Evolutionary conservation across 2,329 filamentous ascomycete species (phyloP), one percentile per base, ranked within the genome.

Genomic region (Sporothrix variecibatus): DNA sequence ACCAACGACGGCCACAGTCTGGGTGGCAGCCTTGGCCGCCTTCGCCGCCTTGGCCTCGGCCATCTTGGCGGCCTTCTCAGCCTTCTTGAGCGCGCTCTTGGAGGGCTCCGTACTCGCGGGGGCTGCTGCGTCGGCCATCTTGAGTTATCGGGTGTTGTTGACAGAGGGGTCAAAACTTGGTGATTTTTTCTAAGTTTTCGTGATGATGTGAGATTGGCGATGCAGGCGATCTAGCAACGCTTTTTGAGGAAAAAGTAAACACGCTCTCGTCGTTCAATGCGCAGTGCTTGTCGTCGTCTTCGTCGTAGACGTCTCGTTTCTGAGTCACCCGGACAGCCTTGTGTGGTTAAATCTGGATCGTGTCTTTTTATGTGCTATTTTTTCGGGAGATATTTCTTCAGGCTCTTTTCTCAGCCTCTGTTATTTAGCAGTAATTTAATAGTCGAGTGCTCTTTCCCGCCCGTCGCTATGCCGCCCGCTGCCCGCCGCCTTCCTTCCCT

Each of bases 61-160:
- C 81, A 87, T 83, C 83, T 90, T 90, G 49, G 88, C 87, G 80
- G 88, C 85, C 84, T 91, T 91, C 83, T 90, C 88, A 69, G 89
- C 88, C 85, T 90, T 91, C 82, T 91, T 91, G 80, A 88, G 81
- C 78, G 89, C 88, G 81, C 87, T 90, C 85, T 91, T 91, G 78
- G 89, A 90, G 73, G 83, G 85, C 75, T 84, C 83, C 65, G 79
- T 76, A 11, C n/a, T 26, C 23, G 67, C 46, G 46, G 67, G 43
- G 46, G 67, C 20, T 12, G 67, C 67, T 38, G 78, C 72, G 73
- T 80, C 79, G 74, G 78, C 76, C 74, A 76, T 76, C 71, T 15
- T 72, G 70, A 56, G 28, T 62, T 23, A 38, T 53, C 12, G 51
- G 17, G 17, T 67, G 43, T 23, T 26, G 71, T 34, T 72, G 56